Evolutionary conservation across 2,329 filamentous ascomycete species (phyloP), one percentile per base, ranked within the genome.

Genomic region (Chaetomium globosum): DNA sequence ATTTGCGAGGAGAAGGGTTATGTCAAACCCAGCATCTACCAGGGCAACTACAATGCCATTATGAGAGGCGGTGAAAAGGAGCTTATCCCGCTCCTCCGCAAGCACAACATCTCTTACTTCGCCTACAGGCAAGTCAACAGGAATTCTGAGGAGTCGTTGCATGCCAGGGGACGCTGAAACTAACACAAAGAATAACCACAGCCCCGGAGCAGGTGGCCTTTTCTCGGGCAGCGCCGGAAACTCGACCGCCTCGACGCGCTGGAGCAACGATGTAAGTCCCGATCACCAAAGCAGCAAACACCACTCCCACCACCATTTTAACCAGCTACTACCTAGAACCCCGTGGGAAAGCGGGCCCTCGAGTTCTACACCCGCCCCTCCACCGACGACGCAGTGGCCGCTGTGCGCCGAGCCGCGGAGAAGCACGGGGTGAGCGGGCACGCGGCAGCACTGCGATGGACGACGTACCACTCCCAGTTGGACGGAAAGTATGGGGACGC

Each of bases 11-110:
- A 21, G 10, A 21, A 23, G 21, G 46, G n/a, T 12, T 23, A 23
- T 21, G 46, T 48, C 6, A 48, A 48, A 9, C 46, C 46, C 46
- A 23, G n/a, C 46, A 12, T 48, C 46, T 48, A 48, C 46, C 46
- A 48, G 46, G 46, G 46, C 21, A 21, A 48, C 46, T 48, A 48
- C 46, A 48, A 48, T 23, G 46, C 46, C 46, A 48, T 48, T 9
- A 23, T 48, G 46, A 21, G 46, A 7, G 21, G 46, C 46, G 21
- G 21, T 12, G 46, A 48, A 23, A 48, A 48, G 46, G n/a, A 48
- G n/a, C 46, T 48, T 12, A 10, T 48, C 21, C 46, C 46, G 8
- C n/a, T 48, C 46, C 46, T 48, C 7, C 46, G 46, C 46, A 48
- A 48, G 46, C 46, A 48, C 46, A 23, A 23, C 46, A 21, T 48